Conservation (phyloP, 306 rosid genomes). For the Elaeagnus macrophylla region DNA sequence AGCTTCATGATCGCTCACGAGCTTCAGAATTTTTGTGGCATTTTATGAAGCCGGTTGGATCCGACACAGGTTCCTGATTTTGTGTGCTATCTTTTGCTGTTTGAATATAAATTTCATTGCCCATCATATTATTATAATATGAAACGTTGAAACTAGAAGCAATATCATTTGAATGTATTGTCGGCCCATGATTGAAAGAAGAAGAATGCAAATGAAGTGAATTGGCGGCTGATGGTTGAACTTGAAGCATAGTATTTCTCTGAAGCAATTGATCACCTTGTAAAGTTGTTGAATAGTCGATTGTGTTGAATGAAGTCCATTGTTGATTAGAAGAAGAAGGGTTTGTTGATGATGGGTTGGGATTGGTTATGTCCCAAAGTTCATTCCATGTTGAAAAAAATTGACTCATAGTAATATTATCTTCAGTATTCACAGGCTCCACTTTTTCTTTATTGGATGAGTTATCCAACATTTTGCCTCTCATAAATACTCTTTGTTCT, state of each 20-base stretch:
- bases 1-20: no score
- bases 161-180: no score
- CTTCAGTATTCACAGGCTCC: neutral
- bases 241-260: constrained; percentile 12
- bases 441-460: constrained; percentile 3
- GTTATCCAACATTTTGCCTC: neutral
- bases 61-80: no score
- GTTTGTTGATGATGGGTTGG: constrained; percentile 1
- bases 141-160: no score
- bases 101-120: no score
- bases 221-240: constrained; percentile 6
- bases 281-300: neutral
- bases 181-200: no score
- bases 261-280: neutral
- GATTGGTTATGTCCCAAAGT: constrained; percentile 7
- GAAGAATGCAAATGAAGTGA: constrained; percentile 10
- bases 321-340: neutral
- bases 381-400: constrained; percentile 2
- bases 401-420: neutral
- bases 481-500: no score
- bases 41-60: no score
- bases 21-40: no score
- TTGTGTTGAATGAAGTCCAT: neutral
- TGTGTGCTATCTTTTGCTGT: no score
- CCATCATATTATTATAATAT: no score